Conservation (phyloP, 306 rosid species). For the Cyclanthera cordifolia region DNA sequence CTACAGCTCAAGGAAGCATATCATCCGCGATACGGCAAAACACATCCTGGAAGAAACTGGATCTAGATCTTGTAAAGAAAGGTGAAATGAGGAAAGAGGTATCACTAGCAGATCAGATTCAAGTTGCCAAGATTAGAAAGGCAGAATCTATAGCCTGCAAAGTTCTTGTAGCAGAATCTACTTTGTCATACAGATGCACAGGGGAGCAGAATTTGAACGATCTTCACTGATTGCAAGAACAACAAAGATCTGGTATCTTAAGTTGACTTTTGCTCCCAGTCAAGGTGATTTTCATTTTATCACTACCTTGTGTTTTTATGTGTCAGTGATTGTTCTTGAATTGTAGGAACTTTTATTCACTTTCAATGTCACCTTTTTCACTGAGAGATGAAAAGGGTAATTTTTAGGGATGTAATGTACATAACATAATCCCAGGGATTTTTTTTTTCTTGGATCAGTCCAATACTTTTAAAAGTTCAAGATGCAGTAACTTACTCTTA, state of each 20-base stretch:
- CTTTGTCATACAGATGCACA: constrained; percentile 9
- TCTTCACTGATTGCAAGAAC: constrained; percentile 17
- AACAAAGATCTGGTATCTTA: constrained; percentile 7
- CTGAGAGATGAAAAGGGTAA: background rate
- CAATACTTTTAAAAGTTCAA: no score
- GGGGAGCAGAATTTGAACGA: constrained; percentile 7
- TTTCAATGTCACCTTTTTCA: background rate
- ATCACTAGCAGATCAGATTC: constrained; percentile 73
- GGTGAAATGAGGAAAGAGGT: constrained; percentile 36
- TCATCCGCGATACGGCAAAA: constrained; percentile 17
- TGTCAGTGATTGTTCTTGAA: background rate
- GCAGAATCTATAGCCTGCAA: constrained; percentile 22
- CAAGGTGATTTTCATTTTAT: background rate
- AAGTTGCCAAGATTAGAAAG: constrained; percentile 45
- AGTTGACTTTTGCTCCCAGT: constrained; percentile 12
- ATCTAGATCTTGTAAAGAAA: constrained; percentile 54
- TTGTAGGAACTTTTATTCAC: background rate
- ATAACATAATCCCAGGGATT: no score
- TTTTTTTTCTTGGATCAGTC: no score
- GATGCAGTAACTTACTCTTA: no score
- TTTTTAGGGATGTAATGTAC: no score
- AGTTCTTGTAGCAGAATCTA: constrained; percentile 15
- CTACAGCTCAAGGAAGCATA: constrained; percentile 21
- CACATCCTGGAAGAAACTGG: constrained; percentile 38
- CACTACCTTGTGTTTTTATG: background rate